These are phyloP conservation scores for Arxiozyma telluris DNA, from an alignment of 1,139 yeast genomes.

Conservation along the genomic window DNA sequence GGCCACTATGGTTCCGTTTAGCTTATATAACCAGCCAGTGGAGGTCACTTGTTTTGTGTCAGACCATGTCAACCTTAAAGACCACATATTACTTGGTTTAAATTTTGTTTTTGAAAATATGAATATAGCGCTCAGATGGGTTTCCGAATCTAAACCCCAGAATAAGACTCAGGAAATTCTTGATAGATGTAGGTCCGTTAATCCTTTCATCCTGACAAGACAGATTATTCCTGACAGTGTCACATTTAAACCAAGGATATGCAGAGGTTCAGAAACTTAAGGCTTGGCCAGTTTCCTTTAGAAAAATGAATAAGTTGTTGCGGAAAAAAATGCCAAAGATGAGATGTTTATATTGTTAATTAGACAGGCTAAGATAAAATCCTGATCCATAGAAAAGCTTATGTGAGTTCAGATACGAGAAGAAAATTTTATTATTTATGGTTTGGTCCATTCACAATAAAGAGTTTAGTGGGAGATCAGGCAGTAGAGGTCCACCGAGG, in stretches of 20 bases:
- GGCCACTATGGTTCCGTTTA: neutral
- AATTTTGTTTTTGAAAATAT: neutral
- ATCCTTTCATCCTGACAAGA: neutral
- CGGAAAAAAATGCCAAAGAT: neutral
- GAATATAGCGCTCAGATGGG: neutral
- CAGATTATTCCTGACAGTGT: too few relatives aligned
- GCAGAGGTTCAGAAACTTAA: neutral
- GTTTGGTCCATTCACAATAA: neutral
- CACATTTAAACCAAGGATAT: neutral
- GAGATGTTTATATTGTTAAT: neutral
- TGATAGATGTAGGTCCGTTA: neutral
- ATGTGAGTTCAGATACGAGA: neutral
- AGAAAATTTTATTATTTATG: neutral
- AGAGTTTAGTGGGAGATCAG: too few relatives aligned
- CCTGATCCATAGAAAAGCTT: neutral
- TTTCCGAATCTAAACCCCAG: neutral
- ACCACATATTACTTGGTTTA: neutral
- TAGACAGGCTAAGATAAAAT: neutral
- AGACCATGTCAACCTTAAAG: neutral
- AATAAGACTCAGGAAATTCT: neutral
- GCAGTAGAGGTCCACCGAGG: too few relatives aligned
- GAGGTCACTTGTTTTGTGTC: neutral
- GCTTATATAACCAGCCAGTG: neutral
- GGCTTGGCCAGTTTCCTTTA: neutral
- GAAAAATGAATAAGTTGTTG: neutral